Evolutionary conservation across 2,329 filamentous ascomycete genomes (phyloP).

Genomic region (Ascochyta rabiei): DNA sequence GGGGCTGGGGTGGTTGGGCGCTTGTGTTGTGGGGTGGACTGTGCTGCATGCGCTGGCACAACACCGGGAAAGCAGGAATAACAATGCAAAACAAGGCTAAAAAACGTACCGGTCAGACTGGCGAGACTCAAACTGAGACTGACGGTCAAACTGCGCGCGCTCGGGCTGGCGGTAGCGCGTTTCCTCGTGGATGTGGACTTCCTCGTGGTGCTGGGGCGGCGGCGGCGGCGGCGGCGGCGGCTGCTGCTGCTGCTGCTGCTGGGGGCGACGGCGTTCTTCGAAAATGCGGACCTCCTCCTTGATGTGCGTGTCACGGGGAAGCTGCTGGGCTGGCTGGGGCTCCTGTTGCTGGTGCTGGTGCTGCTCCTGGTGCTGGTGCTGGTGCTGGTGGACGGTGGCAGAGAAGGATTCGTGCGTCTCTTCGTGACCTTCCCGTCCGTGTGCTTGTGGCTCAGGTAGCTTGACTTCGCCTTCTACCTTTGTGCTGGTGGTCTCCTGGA

Average conservation of each 20-base stretch:
- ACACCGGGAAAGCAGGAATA: conserved; percentile 20
- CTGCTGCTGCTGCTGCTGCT: no score
- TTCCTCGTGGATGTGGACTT: conserved; percentile 45
- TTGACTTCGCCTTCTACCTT: conserved; percentile 91
- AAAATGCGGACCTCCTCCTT: conserved; percentile 88
- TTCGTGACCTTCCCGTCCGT: conserved; percentile 97
- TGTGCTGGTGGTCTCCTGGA: conserved; percentile 67
- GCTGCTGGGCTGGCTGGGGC: conserved; percentile 37
- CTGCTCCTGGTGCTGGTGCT: conserved; percentile 14
- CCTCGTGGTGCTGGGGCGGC: conserved; percentile 32
- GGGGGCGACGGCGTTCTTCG: conserved; percentile 79
- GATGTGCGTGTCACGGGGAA: conserved; percentile 62
- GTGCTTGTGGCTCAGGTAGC: conserved; percentile 72
- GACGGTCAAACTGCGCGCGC: conserved; percentile 34
- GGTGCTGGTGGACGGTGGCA: conserved; percentile 54
- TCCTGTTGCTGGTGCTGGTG: conserved; percentile 50
- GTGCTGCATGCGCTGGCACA: conserved; percentile 37
- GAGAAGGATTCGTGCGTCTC: conserved; percentile 67
- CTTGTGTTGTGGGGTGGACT: conserved; percentile 35
- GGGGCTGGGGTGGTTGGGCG: conserved; percentile 35
- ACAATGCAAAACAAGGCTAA: conserved; percentile 18
- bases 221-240: conserved; percentile 19
- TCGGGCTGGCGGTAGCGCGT: conserved; percentile 38
- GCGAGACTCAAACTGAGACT: conserved; percentile 11
- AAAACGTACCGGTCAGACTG: conserved; percentile 41